phyloP scores from a whole-genome alignment of 2,329 filamentous ascomycete species.

The Fusarium sp. region DNA sequence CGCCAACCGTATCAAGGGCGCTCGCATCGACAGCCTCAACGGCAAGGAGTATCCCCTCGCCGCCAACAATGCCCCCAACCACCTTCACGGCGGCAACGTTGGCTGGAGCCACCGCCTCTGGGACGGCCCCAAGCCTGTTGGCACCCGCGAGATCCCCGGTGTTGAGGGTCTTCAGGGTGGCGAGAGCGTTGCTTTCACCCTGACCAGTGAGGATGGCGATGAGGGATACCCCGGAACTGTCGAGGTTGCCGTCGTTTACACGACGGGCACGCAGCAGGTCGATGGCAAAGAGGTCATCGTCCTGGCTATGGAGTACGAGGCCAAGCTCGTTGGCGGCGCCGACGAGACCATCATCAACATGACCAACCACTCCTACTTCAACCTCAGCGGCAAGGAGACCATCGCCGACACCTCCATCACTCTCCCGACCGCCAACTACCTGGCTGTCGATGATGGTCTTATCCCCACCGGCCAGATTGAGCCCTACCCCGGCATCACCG shows the following conservation, averaged over 20 bases:
- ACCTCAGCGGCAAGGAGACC: conserved; percentile 68
- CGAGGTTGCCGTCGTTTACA: conserved; percentile 84
- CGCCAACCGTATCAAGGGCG: conserved; percentile 85
- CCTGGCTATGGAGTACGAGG: conserved; percentile 91
- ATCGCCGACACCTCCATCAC: conserved; percentile 76
- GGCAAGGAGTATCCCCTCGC: conserved; percentile 77
- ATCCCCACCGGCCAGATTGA: conserved; percentile 82
- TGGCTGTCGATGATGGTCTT: conserved; percentile 79
- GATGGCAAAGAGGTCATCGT: conserved; percentile 77
- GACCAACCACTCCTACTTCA: conserved; percentile 94
- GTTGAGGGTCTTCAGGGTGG: conserved; percentile 70
- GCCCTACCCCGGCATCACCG: conserved; percentile 75
- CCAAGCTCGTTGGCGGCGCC: conserved; percentile 81
- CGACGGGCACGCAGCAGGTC: conserved; percentile 76
- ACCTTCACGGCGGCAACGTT: conserved; percentile 78
- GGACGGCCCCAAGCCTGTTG: conserved; percentile 77
- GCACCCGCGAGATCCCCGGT: conserved; percentile 65
- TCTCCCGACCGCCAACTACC: conserved; percentile 75
- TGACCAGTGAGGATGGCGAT: conserved; percentile 83
- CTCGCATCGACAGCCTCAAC: conserved; percentile 81
- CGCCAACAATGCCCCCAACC: conserved; percentile 84
- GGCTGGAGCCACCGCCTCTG: conserved; percentile 90
- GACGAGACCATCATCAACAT: conserved; percentile 95
- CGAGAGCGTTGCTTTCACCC: conserved; percentile 77
- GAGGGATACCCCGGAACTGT: conserved; percentile 93